Conservation (phyloP, 177 flowering plant species). For the Vitis hybrid region DNA sequence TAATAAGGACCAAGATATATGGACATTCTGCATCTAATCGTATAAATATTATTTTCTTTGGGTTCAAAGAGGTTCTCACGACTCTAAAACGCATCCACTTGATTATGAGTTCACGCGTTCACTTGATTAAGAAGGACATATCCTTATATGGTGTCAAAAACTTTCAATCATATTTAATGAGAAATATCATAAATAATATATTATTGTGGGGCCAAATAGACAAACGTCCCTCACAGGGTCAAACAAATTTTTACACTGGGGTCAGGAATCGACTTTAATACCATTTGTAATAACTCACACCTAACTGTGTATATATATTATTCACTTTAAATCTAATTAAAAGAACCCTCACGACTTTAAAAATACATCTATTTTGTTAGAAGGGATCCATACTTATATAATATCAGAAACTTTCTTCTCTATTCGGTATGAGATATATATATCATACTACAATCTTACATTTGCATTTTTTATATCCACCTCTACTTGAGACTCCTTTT, state of each 20-base stretch:
- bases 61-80: fast-evolving
- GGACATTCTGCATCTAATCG: fast-evolving
- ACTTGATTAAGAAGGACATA: too few species aligned
- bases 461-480: too few species aligned
- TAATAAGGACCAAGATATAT: too few species aligned
- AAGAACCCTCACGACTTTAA: too few species aligned
- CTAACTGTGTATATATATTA: too few species aligned
- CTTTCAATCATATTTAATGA: fast-evolving
- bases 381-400: fast-evolving
- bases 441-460: fast-evolving
- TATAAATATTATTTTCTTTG: fast-evolving
- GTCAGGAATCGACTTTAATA: fast-evolving
- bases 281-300: fast-evolving
- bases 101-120: fast-evolving
- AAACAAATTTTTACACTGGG: too few species aligned
- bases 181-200: too few species aligned
- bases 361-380: fast-evolving
- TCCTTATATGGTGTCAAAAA: too few species aligned
- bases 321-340: too few species aligned
- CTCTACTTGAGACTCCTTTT: too few species aligned
- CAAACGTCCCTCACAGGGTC: fast-evolving
- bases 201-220: fast-evolving
- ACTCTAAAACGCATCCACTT: fast-evolving
- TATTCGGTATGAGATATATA: too few species aligned
- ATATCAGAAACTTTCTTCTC: fast-evolving